Evolutionary conservation across 192 early-diverging fungal genomes (phyloP).

Genomic region (Coemansia javaensis): DNA sequence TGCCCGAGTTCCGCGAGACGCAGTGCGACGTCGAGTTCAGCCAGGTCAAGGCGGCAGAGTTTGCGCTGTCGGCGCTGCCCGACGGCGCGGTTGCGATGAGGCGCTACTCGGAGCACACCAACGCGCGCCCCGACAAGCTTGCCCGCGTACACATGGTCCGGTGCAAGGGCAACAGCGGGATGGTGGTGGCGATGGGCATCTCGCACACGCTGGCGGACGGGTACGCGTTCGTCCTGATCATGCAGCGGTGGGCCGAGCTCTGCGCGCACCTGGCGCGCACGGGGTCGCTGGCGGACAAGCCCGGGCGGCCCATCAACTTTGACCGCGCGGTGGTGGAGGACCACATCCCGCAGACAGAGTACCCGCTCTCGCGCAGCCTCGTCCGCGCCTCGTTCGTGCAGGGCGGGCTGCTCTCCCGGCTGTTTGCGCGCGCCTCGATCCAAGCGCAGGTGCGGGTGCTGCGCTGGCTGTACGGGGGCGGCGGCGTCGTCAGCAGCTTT

Average conservation of each 20-base stretch:
- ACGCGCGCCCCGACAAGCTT: not conserved
- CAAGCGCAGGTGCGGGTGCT: not conserved
- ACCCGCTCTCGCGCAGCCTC: not conserved
- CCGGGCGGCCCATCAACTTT: not conserved
- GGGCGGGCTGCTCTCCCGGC: not conserved
- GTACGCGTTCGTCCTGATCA: constrained; percentile 8
- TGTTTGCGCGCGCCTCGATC: constrained; percentile 3
- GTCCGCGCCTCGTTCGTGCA: not conserved
- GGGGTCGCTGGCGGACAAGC: not conserved
- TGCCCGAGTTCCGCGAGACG: constrained; percentile 1
- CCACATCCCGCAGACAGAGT: not conserved
- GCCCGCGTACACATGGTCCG: constrained; percentile 2
- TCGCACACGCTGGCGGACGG: constrained; percentile 10
- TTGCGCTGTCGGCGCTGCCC: not conserved
- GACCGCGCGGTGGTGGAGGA: not conserved
- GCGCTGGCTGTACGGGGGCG: not conserved
- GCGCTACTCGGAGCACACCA: not conserved
- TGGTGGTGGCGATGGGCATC: constrained; percentile 4
- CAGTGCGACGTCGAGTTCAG: not conserved
- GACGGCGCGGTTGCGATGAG: not conserved
- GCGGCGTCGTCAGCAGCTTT: not conserved
- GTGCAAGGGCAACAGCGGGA: constrained; percentile 10
- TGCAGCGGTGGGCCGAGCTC: constrained; percentile 13
- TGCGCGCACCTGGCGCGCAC: not conserved
- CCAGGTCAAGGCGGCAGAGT: not conserved